phyloP scores from a whole-genome alignment of 768 basidiomycete genomes.

The Pisolithus marmoratus region DNA sequence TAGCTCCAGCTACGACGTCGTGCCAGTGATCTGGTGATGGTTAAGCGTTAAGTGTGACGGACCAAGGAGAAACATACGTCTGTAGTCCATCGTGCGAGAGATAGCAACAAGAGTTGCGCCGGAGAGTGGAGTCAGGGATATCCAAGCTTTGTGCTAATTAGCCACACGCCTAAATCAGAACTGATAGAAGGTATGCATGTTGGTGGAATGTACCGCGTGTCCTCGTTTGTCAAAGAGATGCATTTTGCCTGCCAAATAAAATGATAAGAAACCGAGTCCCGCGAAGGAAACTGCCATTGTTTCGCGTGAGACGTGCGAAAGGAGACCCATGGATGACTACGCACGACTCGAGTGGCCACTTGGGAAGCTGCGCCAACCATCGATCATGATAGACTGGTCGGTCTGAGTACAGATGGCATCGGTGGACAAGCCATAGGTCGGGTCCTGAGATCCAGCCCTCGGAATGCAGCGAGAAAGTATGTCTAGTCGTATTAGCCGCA shows the following conservation, averaged over 20 bases:
- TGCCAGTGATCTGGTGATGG: slow-evolving; percentile 75
- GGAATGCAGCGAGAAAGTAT: slow-evolving; percentile 56
- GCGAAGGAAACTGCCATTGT: slow-evolving; percentile 74
- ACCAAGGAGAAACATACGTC: slow-evolving; percentile 44
- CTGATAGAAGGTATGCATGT: not conserved
- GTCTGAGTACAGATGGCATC: slow-evolving; percentile 76
- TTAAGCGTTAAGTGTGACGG: not conserved
- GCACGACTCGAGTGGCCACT: slow-evolving; percentile 86
- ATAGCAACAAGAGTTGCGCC: slow-evolving; percentile 78
- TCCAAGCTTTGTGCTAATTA: slow-evolving; percentile 71
- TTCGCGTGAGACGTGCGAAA: not conserved
- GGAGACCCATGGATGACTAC: slow-evolving; percentile 17
- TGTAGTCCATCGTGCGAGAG: slow-evolving; percentile 87
- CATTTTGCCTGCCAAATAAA: slow-evolving; percentile 89
- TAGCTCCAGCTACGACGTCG: slow-evolving; percentile 76
- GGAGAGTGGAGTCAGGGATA: slow-evolving; percentile 68
- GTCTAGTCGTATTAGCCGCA: slow-evolving; percentile 9
- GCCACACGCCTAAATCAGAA: not conserved
- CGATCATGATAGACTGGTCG: slow-evolving; percentile 49
- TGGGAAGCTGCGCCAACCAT: slow-evolving; percentile 91
- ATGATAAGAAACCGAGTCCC: slow-evolving; percentile 82
- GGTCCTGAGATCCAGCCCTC: slow-evolving; percentile 53
- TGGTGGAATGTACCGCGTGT: slow-evolving; percentile 44
- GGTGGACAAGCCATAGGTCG: slow-evolving; percentile 67
- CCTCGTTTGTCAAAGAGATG: slow-evolving; percentile 84